Percentiles rank a stretch among this genome's conserved stretches.
phyloP scores from a whole-genome alignment of 192 early-diverging fungal genomes.

The Dissophora globulifera region DNA sequence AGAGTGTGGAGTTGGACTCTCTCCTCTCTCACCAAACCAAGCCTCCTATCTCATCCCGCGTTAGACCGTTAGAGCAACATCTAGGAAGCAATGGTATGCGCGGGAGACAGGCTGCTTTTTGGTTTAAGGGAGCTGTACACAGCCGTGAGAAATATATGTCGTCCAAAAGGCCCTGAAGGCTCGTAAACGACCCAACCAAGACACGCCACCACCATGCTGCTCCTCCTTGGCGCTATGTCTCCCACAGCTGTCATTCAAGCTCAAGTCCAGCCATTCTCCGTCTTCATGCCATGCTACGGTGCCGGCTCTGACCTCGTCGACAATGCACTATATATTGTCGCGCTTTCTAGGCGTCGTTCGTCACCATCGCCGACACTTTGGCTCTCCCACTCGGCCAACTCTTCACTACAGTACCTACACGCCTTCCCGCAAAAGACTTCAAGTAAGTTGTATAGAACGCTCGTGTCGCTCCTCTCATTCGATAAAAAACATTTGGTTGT shows the following conservation, averaged over 20 bases:
- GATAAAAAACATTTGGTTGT: slow-evolving; percentile 19
- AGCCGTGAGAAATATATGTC: too few species aligned
- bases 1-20: too few species aligned
- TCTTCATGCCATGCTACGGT: slow-evolving; percentile 15
- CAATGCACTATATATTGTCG: slow-evolving; percentile 27
- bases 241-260: background rate
- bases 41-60: too few species aligned
- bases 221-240: background rate
- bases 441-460: slow-evolving; percentile 10
- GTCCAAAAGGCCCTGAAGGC: too few species aligned
- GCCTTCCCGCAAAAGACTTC: slow-evolving; percentile 10
- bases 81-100: too few species aligned
- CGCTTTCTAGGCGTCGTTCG: background rate
- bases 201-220: background rate
- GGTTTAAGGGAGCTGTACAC: too few species aligned
- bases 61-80: too few species aligned
- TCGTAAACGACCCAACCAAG: too few species aligned
- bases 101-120: too few species aligned
- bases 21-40: too few species aligned
- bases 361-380: slow-evolving; percentile 11
- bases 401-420: background rate
- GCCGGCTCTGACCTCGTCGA: slow-evolving; percentile 30
- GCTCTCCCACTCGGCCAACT: slow-evolving; percentile 12
- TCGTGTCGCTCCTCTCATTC: background rate
- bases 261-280: background rate